phyloP scores from a whole-genome alignment of 2,329 filamentous ascomycete genomes.

The Ceratocystis albifundus region DNA sequence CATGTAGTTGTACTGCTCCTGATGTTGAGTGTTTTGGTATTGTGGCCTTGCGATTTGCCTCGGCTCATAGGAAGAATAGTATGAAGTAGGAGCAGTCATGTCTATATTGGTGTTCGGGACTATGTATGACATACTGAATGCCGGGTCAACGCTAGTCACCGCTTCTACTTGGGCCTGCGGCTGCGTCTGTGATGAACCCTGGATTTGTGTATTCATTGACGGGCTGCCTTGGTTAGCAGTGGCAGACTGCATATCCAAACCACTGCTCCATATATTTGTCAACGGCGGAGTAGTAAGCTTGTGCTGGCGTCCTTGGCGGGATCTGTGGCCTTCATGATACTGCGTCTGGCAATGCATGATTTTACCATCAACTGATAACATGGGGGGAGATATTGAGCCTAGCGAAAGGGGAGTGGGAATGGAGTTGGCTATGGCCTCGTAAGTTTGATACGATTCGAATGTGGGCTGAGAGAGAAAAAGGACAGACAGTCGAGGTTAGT shows the following conservation, averaged over 20 bases:
- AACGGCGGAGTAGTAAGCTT: slow-evolving; percentile 40
- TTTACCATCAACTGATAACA: slow-evolving; percentile 32
- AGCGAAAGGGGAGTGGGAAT: slow-evolving; percentile 37
- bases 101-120: neutral
- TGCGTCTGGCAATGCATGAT: slow-evolving; percentile 20
- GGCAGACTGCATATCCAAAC: slow-evolving; percentile 35
- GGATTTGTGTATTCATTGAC: slow-evolving; percentile 35
- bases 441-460: slow-evolving; percentile 32
- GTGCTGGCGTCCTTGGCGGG: slow-evolving; percentile 28
- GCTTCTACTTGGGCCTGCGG: slow-evolving; percentile 28
- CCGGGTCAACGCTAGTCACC: neutral
- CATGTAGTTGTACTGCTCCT: neutral
- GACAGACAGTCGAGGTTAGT: neutral
- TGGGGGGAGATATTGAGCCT: slow-evolving; percentile 29
- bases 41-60: slow-evolving; percentile 23
- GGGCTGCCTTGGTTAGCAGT: slow-evolving; percentile 35
- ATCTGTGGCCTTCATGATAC: neutral
- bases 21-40: slow-evolving; percentile 28
- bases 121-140: neutral
- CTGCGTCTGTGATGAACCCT: slow-evolving; percentile 27
- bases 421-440: slow-evolving; percentile 29
- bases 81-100: neutral
- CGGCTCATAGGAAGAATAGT: neutral
- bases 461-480: slow-evolving; percentile 30
- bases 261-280: slow-evolving; percentile 35